phyloP scores from a whole-genome alignment of 2,329 filamentous ascomycete genomes.

The Allantophomopsis cytisporea region DNA sequence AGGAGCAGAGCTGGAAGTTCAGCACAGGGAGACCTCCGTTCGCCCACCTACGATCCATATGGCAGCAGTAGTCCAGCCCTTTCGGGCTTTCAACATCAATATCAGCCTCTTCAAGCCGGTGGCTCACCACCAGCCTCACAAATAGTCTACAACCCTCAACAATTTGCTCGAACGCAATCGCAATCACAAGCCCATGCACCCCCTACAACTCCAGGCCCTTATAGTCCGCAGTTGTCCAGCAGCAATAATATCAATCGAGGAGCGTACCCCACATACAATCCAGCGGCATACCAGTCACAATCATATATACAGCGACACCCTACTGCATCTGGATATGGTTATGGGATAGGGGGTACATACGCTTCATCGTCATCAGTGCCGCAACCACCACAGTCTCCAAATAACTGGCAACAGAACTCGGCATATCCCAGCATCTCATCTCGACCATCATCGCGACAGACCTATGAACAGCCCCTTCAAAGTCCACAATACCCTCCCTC shows the following conservation, averaged over 20 bases:
- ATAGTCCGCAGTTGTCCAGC: slow-evolving; percentile 32
- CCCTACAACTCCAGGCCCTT: slow-evolving; percentile 22
- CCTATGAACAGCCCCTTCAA: slow-evolving; percentile 13
- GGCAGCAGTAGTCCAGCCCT: slow-evolving; percentile 16
- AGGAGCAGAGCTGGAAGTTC: slow-evolving; percentile 11
- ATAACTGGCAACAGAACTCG: slow-evolving; percentile 7
- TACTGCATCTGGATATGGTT: slow-evolving; percentile 38
- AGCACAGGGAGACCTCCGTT: slow-evolving; percentile 10
- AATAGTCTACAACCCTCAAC: slow-evolving; percentile 46
- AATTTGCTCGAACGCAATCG: slow-evolving; percentile 32
- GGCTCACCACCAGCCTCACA: slow-evolving; percentile 21
- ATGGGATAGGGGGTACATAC: slow-evolving; percentile 29
- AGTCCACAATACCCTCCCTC: slow-evolving; percentile 12
- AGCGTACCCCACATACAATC: slow-evolving; percentile 52
- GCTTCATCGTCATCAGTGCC: slow-evolving; percentile 21
- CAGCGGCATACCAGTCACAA: slow-evolving; percentile 30
- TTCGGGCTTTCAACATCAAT: slow-evolving; percentile 35
- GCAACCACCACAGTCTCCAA: slow-evolving; percentile 27
- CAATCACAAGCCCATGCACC: slow-evolving; percentile 9
- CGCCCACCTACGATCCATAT: slow-evolving; percentile 12
- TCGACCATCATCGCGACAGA: slow-evolving; percentile 9
- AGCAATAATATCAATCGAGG: slow-evolving; percentile 32
- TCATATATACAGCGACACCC: slow-evolving; percentile 40
- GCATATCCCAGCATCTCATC: slow-evolving; percentile 2
- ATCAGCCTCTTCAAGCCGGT: slow-evolving; percentile 27